Evolutionary conservation across 768 basidiomycete genomes (phyloP), one percentile per base, ranked within the genome.

Genomic region (Leucocoprinus birnbaumii): DNA sequence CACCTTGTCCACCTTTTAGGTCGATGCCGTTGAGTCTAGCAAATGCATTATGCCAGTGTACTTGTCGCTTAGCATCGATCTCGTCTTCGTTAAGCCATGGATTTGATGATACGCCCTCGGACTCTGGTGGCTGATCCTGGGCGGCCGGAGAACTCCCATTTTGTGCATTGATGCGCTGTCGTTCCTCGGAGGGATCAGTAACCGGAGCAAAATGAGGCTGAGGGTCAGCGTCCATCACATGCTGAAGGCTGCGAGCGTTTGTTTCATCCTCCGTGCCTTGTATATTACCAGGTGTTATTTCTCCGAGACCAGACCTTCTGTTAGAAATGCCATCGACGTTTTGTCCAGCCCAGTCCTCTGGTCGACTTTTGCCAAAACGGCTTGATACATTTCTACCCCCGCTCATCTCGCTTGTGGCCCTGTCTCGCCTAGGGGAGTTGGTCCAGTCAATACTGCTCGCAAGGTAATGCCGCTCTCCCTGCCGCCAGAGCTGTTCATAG

Each of bases 11-110:
- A 26, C 9, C 16, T 26, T 41, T 41, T 10, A 41, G 18, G 13
- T 25, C 25, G 26, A 42, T 43, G 16, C 40, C 50, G 11, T 27
- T 41, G 18, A 51, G 40, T 26, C 25, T 51, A 41, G 50, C 50
- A 8, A 51, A 42, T 14, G 50, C 50, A 26, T 42, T 51, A 40
- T 42, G 21, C 50, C 50, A 51, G 27, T 51, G 50, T n/a, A 19
- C 41, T n/a, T 42, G 24, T n/a, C 50, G 38, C 37, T 24, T 51
- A 21, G 38, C 38, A 2, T 51, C 24, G 22, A 51, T n/a, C 16
- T 51, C 50, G 13, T 51, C 50, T 26, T 51, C 50, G 26, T 43
- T 26, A 3, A 18, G 50, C 50, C 40, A 51, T 24, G 40, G 50
- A 31, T 18, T 31, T 7, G 40, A 48, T 4, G 3, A 9, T 19